Base-by-base conservation (phyloP, 2,329 filamentous ascomycete genomes). In the Trichophaea hybrida region DNA sequence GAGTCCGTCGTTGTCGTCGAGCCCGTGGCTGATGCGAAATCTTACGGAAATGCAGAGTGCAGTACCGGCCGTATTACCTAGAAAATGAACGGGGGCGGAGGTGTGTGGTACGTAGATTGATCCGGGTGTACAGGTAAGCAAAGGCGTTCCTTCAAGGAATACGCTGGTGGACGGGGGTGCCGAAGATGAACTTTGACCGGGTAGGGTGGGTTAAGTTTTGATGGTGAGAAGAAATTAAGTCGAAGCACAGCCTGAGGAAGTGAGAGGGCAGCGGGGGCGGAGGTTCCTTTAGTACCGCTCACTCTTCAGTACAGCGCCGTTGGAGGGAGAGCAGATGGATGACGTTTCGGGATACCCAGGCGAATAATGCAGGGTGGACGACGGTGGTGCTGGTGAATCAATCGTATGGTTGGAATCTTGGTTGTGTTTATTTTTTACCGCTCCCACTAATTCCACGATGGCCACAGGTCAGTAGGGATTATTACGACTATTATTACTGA, bases 211-310 rank as follows among this genome's bases (percentile, higher is more conserved):
- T 54, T 58, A 44, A 6, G n/a, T 49, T 52, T 57, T 35, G 54
- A 50, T 59, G 50, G 52, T 59, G 54, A 53, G 40, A 32, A 31
- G 44, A 32, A 55, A 43, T 55, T 43, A 46, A 24, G 43, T 10
- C 64, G 63, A 65, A 65, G 63, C 63, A 65, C 63, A 65, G 63
- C 63, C 63, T 65, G 63, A 58, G 56, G 62, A 62, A 49, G 44
- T 56, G 57, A 59, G 62, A 55, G 53, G 43, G 59, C 53, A 57
- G 63, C 55, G 61, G 61, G 60, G 63, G 57, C 57, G 63, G 61
- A 53, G 50, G 50, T 46, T 17, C 4, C 48, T 51, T 51, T 51
- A 17, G 48, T 17, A 51, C 12, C 15, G n/a, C n/a, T 13, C 48
- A 24, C 15, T 51, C 15, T 17, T 13, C 48, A 12, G 31, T 1